A percentile compares a stretch with the other conserved stretches of the same genome.
Conservation (phyloP, 345 rosid species). For the Litchi chinensis region DNA sequence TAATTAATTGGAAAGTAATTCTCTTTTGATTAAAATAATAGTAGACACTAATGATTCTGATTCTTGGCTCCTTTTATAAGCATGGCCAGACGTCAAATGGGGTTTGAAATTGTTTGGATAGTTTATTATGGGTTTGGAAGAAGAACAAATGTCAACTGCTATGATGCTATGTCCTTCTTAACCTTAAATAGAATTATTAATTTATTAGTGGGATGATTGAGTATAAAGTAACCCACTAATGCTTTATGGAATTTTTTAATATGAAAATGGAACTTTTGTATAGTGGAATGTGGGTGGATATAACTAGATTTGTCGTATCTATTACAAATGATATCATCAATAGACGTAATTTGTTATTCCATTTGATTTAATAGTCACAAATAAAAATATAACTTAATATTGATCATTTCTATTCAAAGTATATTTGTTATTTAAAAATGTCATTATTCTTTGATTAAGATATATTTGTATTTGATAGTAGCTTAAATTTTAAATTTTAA, state of each 20-base stretch:
- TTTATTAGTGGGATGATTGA: constrained; percentile 17
- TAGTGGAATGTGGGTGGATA: no score
- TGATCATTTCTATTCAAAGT: no score
- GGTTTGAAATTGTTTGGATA: not conserved
- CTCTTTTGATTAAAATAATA: constrained; percentile 16
- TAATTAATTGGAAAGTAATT: constrained; percentile 19
- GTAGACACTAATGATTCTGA: constrained; percentile 7
- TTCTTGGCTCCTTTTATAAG: constrained; percentile 1
- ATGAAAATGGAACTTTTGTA: no score
- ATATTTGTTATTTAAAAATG: no score
- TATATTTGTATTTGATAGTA: no score
- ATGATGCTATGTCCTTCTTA: constrained; percentile 11
- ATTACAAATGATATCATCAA: not conserved
- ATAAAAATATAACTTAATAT: no score
- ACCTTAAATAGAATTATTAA: constrained; percentile 10
- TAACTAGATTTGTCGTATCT: no score
- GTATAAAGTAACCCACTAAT: not conserved
- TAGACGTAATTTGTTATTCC: not conserved
- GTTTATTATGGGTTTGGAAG: not conserved
- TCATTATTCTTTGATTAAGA: no score
- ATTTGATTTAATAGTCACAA: not conserved
- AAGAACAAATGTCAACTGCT: constrained; percentile 12
- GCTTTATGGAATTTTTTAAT: not conserved
- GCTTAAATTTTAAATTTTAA: no score
- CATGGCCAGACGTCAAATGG: constrained; percentile 6